A percentile compares a stretch with the other conserved stretches of the same genome.
Evolutionary conservation across 2,329 filamentous ascomycete species (phyloP).

Genomic region (Fusarium sambucinum): DNA sequence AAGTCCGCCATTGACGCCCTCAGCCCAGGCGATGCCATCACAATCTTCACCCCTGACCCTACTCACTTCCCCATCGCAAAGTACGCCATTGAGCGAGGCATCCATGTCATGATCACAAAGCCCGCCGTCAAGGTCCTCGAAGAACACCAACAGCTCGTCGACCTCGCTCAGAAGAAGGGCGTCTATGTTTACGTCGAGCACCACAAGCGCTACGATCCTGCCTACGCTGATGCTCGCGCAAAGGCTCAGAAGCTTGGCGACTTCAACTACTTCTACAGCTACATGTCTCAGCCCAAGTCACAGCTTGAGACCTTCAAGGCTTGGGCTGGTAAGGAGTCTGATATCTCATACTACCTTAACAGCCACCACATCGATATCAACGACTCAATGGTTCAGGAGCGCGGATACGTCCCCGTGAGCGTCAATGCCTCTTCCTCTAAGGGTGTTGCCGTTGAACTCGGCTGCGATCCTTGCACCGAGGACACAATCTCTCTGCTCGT

Average conservation of each 20-base stretch:
- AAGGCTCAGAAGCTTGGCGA: slow-evolving; percentile 83
- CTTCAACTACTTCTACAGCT: slow-evolving; percentile 98
- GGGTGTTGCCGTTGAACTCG: slow-evolving; percentile 81
- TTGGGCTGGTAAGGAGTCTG: slow-evolving; percentile 91
- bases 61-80: slow-evolving; percentile 93
- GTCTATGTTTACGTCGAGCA: slow-evolving; percentile 96
- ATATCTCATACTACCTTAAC: slow-evolving; percentile 97
- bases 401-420: slow-evolving; percentile 79
- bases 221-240: slow-evolving; percentile 87
- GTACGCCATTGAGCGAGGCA: slow-evolving; percentile 87
- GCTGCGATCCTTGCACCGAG: slow-evolving; percentile 84
- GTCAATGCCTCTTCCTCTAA: slow-evolving; percentile 83
- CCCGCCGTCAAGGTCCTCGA: slow-evolving; percentile 87
- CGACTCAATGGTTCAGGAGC: slow-evolving; percentile 85
- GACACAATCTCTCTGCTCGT: slow-evolving; percentile 94
- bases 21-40: slow-evolving; percentile 86
- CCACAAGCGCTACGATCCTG: slow-evolving; percentile 95
- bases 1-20: slow-evolving; percentile 89
- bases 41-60: slow-evolving; percentile 94
- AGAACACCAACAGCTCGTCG: slow-evolving; percentile 82
- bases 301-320: slow-evolving; percentile 95
- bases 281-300: slow-evolving; percentile 93
- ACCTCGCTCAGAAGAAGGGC: slow-evolving; percentile 76
- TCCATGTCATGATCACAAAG: slow-evolving; percentile 95
- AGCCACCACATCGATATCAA: slow-evolving; percentile 93